Evolutionary conservation across 2,329 filamentous ascomycete genomes (phyloP), one percentile per base, ranked within the genome.

Genomic region (Calonectria pseudoreteaudii): DNA sequence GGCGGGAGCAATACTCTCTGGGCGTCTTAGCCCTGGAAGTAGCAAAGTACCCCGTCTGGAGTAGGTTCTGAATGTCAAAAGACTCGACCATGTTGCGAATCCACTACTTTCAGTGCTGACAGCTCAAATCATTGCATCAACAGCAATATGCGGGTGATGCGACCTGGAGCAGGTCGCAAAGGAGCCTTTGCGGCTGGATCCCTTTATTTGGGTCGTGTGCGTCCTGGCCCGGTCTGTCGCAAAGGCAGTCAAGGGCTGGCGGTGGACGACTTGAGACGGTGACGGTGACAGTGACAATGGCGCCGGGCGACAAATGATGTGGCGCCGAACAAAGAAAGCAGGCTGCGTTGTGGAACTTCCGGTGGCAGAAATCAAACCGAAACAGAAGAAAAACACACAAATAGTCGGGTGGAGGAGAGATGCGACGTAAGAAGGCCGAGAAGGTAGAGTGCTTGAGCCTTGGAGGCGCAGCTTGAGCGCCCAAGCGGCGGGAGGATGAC

Each of bases 11-110:
- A 56, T 75, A 84, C 83, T 76, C 77, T 56, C 76, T 78, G 62
- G 81, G 76, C 69, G 79, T 82, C 70, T 79, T 83, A 47, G 85
- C 84, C 75, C 88, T 85, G 11, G 87, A 86, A 38, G 87, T 88
- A 75, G 84, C 87, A 80, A 88, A 90, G 71, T 87, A 88, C 68
- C 89, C 89, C 77, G 87, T 88, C 76, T 86, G 82, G 47, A 90
- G 84, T 74, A 89, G 82, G 74, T 85, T 84, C 53, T 88, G 83
- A 49, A 90, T 86, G 76, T 88, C 85, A 68, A 85, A 78, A 70
- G 82, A 82, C 71, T 86, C 85, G 70, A 83, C 85, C 87, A 88
- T 89, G 62, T 76, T 86, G 82, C 71, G 72, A 73, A 72, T 78
- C 71, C 77, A 78, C 67, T 74, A 70, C 70, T 70, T 38, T 58